Evolutionary conservation across 768 basidiomycete genomes (phyloP).

Genomic region (Serendipita indica): DNA sequence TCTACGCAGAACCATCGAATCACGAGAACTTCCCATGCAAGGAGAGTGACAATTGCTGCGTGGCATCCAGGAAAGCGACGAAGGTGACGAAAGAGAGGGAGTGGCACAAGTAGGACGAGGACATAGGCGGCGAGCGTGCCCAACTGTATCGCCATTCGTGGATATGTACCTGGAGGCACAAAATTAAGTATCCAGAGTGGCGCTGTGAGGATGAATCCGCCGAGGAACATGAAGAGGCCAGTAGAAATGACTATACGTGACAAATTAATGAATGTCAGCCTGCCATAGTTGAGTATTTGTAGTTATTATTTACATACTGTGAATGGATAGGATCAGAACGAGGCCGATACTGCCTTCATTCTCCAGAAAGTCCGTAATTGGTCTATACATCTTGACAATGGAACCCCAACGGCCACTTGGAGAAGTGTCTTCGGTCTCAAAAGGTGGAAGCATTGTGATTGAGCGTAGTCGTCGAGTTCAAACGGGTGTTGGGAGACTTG

Average conservation of each 20-base stretch:
- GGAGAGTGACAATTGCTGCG: not conserved
- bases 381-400: not conserved
- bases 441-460: not conserved
- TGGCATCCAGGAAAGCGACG: constrained; percentile 5
- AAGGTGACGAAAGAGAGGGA: not conserved
- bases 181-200: not conserved
- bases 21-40: not conserved
- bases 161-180: constrained; percentile 2
- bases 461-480: too few species aligned
- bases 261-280: not conserved
- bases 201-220: constrained; percentile 2
- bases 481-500: too few species aligned
- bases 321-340: not conserved
- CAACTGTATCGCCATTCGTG: not conserved
- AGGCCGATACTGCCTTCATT: not conserved
- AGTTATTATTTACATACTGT: not conserved
- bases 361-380: not conserved
- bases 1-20: constrained; percentile 7
- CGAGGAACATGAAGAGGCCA: constrained; percentile 2
- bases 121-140: not conserved
- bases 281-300: not conserved
- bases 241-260: not conserved
- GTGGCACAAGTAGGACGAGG: constrained; percentile 2
- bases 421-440: not conserved
- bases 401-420: not conserved